Base-by-base conservation (phyloP, 2,329 filamentous ascomycete species). In the Mycogone perniciosa region DNA sequence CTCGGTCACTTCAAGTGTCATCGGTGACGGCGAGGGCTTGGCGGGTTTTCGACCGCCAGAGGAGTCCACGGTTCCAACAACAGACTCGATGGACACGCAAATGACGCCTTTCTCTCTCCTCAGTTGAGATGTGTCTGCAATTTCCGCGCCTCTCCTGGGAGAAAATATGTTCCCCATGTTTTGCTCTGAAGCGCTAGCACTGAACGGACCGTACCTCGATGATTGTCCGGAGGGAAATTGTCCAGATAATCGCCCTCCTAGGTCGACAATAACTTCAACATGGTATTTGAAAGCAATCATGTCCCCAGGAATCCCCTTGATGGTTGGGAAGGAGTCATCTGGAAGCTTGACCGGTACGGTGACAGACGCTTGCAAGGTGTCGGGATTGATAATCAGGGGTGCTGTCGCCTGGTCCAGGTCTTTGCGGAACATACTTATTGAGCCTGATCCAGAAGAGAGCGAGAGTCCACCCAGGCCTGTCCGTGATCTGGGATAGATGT, bases 271-370 rank as follows among this genome's bases (percentile, higher is more conserved):
- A 2, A 96, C 88, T 67, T 99, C 93, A 20, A 96, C 79, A 58
- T 91, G 88, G 63, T 99, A 97, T 59, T 86, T 89, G 73, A 99
- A 97, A 60, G 85, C 90, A 57, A 99, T 93, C 84, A 97, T 93
- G 33, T 88, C 85, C 4, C 92, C 90, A 0, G 93, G 93, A 0
- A 96, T 89, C 49, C 85, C 85, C 30, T 83, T 84, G 55, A 97
- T 97, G 2, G 91, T 96, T 0, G 93, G 92, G 59, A 97, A 97
- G 0, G 84, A 84, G 62, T 96, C 89, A 56, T 95, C 89, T 0
- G 93, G 93, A 3, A 97, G 81, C 58, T 89, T 84, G 11, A 99
- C 82, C 3, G 87, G 86, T 4, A 90, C 86, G 11, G 85, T 93
- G 39, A 97, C 82, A 42, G 86, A 85, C 1, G 90, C 84, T 20